phyloP scores from a whole-genome alignment of 1,139 yeast genomes.

The Zhuliangozyma parablackwelliae region DNA sequence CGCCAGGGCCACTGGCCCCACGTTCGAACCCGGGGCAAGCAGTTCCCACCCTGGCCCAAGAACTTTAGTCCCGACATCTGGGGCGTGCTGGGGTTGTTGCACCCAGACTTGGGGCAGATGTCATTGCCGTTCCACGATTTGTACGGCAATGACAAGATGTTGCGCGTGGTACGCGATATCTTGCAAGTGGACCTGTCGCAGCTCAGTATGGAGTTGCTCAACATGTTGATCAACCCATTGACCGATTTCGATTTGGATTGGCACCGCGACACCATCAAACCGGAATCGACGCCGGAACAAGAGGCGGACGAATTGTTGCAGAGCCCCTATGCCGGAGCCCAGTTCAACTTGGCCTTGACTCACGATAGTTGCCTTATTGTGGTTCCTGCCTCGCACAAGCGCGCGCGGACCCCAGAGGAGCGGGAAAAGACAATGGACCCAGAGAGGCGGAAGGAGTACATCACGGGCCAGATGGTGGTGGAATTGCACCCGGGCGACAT shows the following conservation, averaged over 20 bases:
- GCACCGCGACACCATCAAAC: constrained; percentile 54
- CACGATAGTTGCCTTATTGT: constrained; percentile 49
- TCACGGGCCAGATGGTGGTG: constrained; percentile 40
- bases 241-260: constrained; percentile 54
- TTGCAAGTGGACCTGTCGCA: constrained; percentile 35
- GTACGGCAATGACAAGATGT: constrained; percentile 40
- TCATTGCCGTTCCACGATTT: constrained; percentile 41
- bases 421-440: constrained; percentile 35
- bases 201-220: constrained; percentile 50
- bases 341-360: constrained; percentile 51
- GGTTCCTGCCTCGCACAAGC: constrained; percentile 47
- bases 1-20: constrained; percentile 50
- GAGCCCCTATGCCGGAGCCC: constrained; percentile 50
- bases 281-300: constrained; percentile 45
- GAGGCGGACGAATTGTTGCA: constrained; percentile 37
- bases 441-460: constrained; percentile 31
- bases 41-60: constrained; percentile 58
- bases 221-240: constrained; percentile 54
- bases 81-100: constrained; percentile 51
- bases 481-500: constrained; percentile 50
- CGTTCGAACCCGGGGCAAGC: constrained; percentile 52
- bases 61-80: constrained; percentile 54
- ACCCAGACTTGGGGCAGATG: constrained; percentile 44
- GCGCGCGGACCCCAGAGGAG: constrained; percentile 47
- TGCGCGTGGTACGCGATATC: constrained; percentile 41